Base-by-base conservation (phyloP, 2,329 filamentous ascomycete species). In the Onygena corvina region DNA sequence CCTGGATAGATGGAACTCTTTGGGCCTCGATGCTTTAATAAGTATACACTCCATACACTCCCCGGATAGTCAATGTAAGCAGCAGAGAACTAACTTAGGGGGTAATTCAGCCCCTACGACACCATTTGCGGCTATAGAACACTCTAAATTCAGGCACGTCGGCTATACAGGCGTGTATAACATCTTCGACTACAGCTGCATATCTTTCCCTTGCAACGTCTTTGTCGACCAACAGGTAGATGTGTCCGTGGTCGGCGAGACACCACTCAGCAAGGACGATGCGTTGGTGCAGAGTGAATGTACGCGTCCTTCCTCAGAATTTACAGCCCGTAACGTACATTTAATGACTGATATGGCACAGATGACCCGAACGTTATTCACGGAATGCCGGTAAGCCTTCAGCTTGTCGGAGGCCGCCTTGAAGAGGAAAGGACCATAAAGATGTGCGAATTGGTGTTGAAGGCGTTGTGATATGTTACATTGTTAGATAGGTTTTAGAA, bases 161-260 rank as follows among this genome's bases (percentile, higher is more conserved):
- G 72, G 67, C 40, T 75, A 74, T 52, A 66, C 64, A 0, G 57
- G 59, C 2, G 70, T 67, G 5, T 68, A 77, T 38, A 81, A 81
- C 54, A 50, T 77, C 14, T 56, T 80, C 12, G 76, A 81, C 56
- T 80, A 80, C 50, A 74, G 72, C 0, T 67, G 65, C 29, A 71
- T 72, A 0, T 69, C 74, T 1, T 67, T 81, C 16, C 78, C 78
- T 71, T 80, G 2, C 77, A 75, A 0, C 68, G 50, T 60, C 5
- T 48, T 61, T 40, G 75, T 71, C 0, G 71, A 79, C 48, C 72
- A 74, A 57, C 59, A 45, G 0, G 46, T 77, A 3, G 78, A 81
- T 57, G 56, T 63, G 11, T 62, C 71, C 29, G 52, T 50, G 12
- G 29, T 30, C 8, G 31, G 56, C 2, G 59, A 57, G 0, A 52